Percentiles rank a stretch among this genome's conserved stretches.
Conservation (phyloP, 257 asterid genomes). For the Salvia hispanica region DNA sequence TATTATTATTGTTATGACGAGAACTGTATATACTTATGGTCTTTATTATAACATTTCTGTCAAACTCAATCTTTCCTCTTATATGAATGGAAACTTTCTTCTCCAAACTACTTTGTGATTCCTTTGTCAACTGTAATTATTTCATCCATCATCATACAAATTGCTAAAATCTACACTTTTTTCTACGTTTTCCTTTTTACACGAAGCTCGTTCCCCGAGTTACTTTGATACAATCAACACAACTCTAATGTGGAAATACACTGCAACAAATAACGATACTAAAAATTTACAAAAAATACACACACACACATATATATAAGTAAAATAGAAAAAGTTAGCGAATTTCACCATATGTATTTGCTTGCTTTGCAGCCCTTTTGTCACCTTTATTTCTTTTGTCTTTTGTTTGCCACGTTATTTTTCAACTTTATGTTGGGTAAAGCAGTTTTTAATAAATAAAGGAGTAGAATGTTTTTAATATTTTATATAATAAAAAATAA, state of each 20-base stretch:
- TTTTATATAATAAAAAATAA: too few relatives aligned
- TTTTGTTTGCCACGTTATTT: constrained; percentile 43
- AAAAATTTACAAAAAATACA: neutral
- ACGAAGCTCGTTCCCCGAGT: neutral
- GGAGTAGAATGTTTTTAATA: too few relatives aligned
- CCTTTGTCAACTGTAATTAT: constrained; percentile 5
- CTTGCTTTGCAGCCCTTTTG: too few relatives aligned
- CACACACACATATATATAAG: neutral
- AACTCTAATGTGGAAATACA: constrained; percentile 1
- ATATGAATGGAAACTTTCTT: neutral
- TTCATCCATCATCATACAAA: neutral
- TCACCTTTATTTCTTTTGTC: constrained; percentile 22
- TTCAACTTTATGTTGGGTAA: constrained; percentile 36
- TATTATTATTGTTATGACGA: too few relatives aligned
- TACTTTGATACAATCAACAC: neutral
- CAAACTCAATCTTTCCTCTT: too few relatives aligned
- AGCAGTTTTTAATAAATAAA: constrained; percentile 25
- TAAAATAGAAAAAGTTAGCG: neutral
- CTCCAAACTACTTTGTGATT: neutral
- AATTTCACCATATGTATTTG: constrained; percentile 26
- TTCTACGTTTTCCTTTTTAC: neutral
- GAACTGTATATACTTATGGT: too few relatives aligned
- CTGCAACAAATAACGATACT: neutral
- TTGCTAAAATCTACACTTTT: neutral
- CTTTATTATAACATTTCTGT: neutral